Conservation (phyloP, 352 stramenopile genomes). For the Pythium rishiriense region DNA sequence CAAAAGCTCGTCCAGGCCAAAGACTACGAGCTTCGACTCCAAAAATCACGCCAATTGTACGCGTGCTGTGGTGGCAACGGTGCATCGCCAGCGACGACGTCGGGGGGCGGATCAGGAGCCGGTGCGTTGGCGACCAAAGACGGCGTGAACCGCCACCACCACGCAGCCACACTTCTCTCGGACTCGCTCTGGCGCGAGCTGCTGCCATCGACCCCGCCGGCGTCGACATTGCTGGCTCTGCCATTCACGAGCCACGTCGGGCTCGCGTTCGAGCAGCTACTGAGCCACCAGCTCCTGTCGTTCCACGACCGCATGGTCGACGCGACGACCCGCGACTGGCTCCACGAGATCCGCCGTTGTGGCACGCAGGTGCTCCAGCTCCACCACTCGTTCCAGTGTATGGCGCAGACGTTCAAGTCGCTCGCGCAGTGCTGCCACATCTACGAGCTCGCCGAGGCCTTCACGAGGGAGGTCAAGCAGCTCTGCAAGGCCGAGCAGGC, state of each 20-base stretch:
- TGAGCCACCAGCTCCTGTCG: constrained; percentile 49
- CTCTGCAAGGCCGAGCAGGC: constrained; percentile 62
- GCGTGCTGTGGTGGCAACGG: background rate
- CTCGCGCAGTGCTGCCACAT: constrained; percentile 54
- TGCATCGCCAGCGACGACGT: background rate
- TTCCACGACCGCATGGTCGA: constrained; percentile 57
- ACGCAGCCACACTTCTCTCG: constrained; percentile 32
- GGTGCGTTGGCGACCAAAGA: background rate
- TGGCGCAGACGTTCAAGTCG: constrained; percentile 53
- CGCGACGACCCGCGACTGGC: constrained; percentile 58
- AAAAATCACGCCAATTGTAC: constrained; percentile 60
- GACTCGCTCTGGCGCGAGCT: constrained; percentile 61
- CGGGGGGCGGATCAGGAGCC: background rate
- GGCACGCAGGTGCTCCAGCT: constrained; percentile 57
- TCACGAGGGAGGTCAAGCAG: constrained; percentile 47
- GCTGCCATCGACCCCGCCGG: constrained; percentile 28
- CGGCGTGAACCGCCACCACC: constrained; percentile 5
- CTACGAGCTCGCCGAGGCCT: constrained; percentile 57
- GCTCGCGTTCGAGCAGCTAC: constrained; percentile 56
- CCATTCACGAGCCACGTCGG: constrained; percentile 57
- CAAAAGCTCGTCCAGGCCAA: constrained; percentile 50
- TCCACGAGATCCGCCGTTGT: constrained; percentile 52
- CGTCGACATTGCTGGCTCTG: constrained; percentile 16
- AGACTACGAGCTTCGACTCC: constrained; percentile 56
- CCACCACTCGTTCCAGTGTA: constrained; percentile 59